phyloP scores from a whole-genome alignment of 768 basidiomycete genomes.

The Russula foetens region DNA sequence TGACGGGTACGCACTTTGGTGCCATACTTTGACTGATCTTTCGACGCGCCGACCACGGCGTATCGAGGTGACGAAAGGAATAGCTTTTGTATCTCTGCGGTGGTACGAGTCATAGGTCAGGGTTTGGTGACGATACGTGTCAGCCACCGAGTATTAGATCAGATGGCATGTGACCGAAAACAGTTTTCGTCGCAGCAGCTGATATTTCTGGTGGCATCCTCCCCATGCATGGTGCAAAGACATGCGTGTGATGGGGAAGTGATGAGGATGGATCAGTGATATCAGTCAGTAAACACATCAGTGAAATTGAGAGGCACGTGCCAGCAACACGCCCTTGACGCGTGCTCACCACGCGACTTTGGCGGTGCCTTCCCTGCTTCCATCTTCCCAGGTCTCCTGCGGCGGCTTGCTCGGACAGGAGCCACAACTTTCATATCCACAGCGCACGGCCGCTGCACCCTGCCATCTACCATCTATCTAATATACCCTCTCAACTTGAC shows the following conservation, averaged over 20 bases:
- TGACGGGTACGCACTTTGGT: slow-evolving; percentile 45
- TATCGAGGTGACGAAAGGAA: slow-evolving; percentile 59
- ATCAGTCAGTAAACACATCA: no score
- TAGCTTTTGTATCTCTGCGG: slow-evolving; percentile 37
- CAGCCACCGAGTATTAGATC: background rate
- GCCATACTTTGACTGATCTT: slow-evolving; percentile 69
- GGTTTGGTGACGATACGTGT: background rate
- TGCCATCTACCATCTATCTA: background rate
- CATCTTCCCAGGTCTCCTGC: background rate
- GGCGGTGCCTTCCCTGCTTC: background rate
- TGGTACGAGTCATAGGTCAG: slow-evolving; percentile 16
- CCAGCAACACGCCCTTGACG: slow-evolving; percentile 3
- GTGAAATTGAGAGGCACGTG: slow-evolving; percentile 1
- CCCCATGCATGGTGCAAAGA: no score
- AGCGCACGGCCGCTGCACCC: slow-evolving; percentile 15
- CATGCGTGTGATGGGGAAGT: no score
- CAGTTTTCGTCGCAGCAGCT: no score
- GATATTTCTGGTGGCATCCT: no score
- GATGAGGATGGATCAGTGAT: no score
- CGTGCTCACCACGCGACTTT: slow-evolving; percentile 22
- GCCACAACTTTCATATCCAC: background rate
- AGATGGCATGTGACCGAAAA: background rate
- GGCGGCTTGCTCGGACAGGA: background rate
- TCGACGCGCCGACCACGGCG: slow-evolving; percentile 80
- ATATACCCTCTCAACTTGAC: background rate